Evolutionary conservation across 1,139 yeast species (phyloP), one percentile per base, ranked within the genome.

Genomic region (Sugiyamaella pinicola): DNA sequence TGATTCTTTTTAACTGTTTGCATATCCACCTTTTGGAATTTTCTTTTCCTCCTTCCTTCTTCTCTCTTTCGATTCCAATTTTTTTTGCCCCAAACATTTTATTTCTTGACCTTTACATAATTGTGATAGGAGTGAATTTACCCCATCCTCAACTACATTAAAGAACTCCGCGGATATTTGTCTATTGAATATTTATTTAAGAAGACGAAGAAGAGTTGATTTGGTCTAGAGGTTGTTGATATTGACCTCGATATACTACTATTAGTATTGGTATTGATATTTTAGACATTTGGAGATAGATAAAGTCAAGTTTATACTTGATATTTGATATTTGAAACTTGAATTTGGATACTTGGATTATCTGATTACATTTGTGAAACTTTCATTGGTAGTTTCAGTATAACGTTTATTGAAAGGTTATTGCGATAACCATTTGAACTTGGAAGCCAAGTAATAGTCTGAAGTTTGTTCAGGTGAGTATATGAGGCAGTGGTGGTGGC

Each of bases 21-120:
- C 47, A 43, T 43, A 43, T 43, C 39, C 38, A 43, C 47, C 38
- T 26, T 15, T n/a, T 37, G 43, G 19, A 41, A 33, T 49, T 48
- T 47, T 51, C 42, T 47, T 40, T 51, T 42, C 39, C 29, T 26
- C 22, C 37, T 17, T 44, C 35, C 19, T 33, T 15, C 10, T 24
- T 39, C 19, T 22, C 17, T 41, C 22, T 47, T 47, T 18, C n/a
- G n/a, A n/a, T n/a, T n/a, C n/a, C n/a, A n/a, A n/a, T n/a, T 47
- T 44, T 18, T 38, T 18, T 38, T 31, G 31, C 40, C 28, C 17
- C 18, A 18, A 43, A 28, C 29, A 13, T 13, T 40, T 31, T 42
- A 38, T 19, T 17, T 24, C 21, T 12, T 18, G n/a, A 24, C 26
- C 40, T 17, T 33, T 9, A 26, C 17, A 46, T 24, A 46, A 34